Conservation (phyloP, 257 asterid genomes). For the Orobanche coerulescens region DNA sequence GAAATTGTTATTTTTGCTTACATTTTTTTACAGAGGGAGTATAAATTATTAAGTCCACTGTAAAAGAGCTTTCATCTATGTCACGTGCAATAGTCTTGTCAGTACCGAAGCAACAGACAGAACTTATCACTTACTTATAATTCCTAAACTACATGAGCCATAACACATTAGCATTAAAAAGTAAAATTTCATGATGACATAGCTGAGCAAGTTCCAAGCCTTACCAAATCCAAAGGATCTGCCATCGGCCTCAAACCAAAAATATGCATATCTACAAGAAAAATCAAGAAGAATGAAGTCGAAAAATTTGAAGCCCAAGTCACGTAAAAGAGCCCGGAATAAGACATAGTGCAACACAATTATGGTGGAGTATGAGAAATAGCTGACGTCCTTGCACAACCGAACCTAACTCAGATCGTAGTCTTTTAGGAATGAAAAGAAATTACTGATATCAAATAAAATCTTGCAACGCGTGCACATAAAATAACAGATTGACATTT, state of each 20-base stretch:
- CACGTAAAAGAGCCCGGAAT: slow-evolving; percentile 7
- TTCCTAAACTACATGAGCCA: neutral
- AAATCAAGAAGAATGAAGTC: slow-evolving; percentile 29
- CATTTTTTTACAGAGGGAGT: no score
- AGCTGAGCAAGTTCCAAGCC: slow-evolving; percentile 27
- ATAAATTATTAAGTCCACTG: slow-evolving; percentile 1
- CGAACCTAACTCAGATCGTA: slow-evolving; percentile 1
- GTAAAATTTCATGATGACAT: slow-evolving; percentile 11
- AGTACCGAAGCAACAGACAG: slow-evolving; percentile 21
- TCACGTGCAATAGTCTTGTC: neutral
- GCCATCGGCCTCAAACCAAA: slow-evolving; percentile 81
- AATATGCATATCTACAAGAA: slow-evolving; percentile 76
- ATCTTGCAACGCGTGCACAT: neutral
- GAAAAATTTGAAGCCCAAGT: slow-evolving; percentile 19
- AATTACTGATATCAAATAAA: neutral
- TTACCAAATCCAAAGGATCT: slow-evolving; percentile 89
- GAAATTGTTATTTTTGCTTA: no score
- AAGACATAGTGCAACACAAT: slow-evolving; percentile 3
- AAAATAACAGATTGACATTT: slow-evolving; percentile 12
- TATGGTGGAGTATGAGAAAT: slow-evolving; percentile 7
- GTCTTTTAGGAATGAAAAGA: neutral
- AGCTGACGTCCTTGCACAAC: neutral
- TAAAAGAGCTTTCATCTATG: neutral
- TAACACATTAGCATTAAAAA: slow-evolving; percentile 3
- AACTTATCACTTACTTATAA: neutral